Evolutionary conservation across 805 yeast genomes (phyloP).

Genomic region (Pichia insulana): DNA sequence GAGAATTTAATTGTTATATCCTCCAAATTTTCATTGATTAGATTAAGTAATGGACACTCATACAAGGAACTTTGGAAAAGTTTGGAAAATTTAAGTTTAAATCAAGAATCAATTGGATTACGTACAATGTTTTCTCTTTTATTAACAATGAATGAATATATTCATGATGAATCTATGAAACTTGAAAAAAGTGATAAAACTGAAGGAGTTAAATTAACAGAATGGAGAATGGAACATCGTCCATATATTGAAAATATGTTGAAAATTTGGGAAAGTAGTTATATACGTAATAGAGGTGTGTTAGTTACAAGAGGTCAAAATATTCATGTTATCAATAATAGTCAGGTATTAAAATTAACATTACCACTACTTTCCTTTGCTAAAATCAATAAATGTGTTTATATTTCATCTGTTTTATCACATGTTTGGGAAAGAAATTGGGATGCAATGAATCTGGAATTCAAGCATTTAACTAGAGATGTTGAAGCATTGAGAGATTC

Average conservation of each 20-base stretch:
- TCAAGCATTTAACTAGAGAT: conserved; percentile 41
- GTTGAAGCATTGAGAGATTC: conserved; percentile 61
- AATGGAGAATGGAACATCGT: conserved; percentile 58
- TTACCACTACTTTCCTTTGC: conserved; percentile 61
- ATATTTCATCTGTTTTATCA: conserved; percentile 52
- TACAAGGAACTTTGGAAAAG: conserved; percentile 47
- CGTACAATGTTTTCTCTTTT: conserved; percentile 47
- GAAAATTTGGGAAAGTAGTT: conserved; percentile 60
- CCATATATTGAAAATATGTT: conserved; percentile 51
- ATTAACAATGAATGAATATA: conserved; percentile 59
- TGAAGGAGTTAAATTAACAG: conserved; percentile 39
- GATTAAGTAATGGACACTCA: conserved; percentile 44
- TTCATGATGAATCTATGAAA: conserved; percentile 41
- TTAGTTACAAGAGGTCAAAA: conserved; percentile 45
- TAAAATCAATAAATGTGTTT: conserved; percentile 54
- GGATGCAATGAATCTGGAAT: conserved; percentile 50
- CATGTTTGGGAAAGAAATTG: conserved; percentile 61
- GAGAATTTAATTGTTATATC: conserved; percentile 35
- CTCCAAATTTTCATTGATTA: conserved; percentile 46
- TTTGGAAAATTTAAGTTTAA: conserved; percentile 33
- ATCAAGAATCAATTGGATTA: conserved; percentile 32
- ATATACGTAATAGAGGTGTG: conserved; percentile 54
- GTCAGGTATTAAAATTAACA: conserved; percentile 53
- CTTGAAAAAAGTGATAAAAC: conserved; percentile 24
- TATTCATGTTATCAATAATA: conserved; percentile 38